These are phyloP conservation scores for Rhizopus delemar DNA, from an alignment of 371 early-diverging fungal species.

Conservation along the genomic window DNA sequence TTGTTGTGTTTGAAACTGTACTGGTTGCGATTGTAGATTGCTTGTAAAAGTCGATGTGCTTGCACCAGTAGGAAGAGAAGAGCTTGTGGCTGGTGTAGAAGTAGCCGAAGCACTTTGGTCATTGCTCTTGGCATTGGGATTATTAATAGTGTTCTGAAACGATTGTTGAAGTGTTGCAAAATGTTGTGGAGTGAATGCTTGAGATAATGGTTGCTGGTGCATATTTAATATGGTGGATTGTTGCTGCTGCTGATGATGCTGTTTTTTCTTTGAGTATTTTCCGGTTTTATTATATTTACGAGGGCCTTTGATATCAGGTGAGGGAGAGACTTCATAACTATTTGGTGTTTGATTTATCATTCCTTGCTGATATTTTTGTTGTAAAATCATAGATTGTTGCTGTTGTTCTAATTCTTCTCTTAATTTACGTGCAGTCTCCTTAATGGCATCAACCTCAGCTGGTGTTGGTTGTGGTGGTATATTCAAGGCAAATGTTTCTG, in stretches of 20 bases:
- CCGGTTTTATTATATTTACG: conserved; percentile 67
- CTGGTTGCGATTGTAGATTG: no score
- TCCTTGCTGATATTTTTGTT: conserved; percentile 19
- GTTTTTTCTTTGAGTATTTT: conserved; percentile 65
- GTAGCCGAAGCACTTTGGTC: no score
- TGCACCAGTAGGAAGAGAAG: no score
- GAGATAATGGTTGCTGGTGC: not conserved
- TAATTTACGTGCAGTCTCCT: conserved; percentile 41
- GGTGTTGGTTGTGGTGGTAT: conserved; percentile 27
- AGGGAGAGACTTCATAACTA: conserved; percentile 7
- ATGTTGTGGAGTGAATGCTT: conserved; percentile 2
- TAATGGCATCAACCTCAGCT: conserved; percentile 42
- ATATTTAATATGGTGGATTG: not conserved
- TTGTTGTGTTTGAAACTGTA: no score
- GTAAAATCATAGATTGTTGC: conserved; percentile 21
- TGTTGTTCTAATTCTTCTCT: conserved; percentile 41
- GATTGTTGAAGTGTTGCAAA: not conserved
- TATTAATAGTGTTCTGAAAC: no score
- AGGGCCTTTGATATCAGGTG: conserved; percentile 47
- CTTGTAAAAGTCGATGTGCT: no score
- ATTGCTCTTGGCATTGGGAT: no score
- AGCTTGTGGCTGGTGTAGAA: no score
- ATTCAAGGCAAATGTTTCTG: conserved; percentile 32
- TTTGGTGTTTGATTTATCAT: conserved; percentile 1
- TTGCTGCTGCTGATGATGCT: conserved; percentile 21